Evolutionary conservation across 208 protist genomes (phyloP).

Genomic region (Leishmania tropica): DNA sequence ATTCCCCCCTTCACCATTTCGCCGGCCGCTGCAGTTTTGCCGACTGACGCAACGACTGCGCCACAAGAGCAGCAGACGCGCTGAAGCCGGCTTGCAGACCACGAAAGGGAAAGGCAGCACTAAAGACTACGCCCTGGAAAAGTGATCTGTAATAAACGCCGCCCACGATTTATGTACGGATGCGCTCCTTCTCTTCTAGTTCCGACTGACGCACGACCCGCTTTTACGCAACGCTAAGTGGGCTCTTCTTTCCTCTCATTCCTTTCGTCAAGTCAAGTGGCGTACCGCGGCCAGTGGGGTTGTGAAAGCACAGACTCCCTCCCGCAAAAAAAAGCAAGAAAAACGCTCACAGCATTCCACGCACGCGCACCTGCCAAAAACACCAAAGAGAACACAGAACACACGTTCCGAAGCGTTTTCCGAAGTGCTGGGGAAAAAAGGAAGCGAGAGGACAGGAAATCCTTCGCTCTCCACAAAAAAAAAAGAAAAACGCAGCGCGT

Average conservation of each 20-base stretch:
- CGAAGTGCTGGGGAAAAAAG: neutral
- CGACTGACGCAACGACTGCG: neutral
- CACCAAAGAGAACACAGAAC: neutral
- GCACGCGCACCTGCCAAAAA: neutral
- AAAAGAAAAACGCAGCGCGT: neutral
- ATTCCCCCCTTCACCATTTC: neutral
- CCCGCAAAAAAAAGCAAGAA: neutral
- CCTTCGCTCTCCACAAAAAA: neutral
- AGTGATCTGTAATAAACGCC: neutral
- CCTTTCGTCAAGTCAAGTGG: neutral
- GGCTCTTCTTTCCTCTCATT: neutral
- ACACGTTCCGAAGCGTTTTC: neutral
- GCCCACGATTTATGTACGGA: neutral
- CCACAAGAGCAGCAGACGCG: neutral
- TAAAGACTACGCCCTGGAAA: neutral
- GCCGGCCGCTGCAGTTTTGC: neutral
- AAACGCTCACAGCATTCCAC: neutral
- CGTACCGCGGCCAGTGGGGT: neutral
- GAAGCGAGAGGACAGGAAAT: neutral
- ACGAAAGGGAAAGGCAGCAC: neutral
- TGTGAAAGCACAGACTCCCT: neutral
- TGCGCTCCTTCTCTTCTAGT: neutral
- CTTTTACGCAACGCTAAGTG: neutral
- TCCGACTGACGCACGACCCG: neutral
- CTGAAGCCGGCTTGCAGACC: neutral